Conservation (phyloP, 805 yeast genomes). For the Hanseniaspora guilliermondii region DNA sequence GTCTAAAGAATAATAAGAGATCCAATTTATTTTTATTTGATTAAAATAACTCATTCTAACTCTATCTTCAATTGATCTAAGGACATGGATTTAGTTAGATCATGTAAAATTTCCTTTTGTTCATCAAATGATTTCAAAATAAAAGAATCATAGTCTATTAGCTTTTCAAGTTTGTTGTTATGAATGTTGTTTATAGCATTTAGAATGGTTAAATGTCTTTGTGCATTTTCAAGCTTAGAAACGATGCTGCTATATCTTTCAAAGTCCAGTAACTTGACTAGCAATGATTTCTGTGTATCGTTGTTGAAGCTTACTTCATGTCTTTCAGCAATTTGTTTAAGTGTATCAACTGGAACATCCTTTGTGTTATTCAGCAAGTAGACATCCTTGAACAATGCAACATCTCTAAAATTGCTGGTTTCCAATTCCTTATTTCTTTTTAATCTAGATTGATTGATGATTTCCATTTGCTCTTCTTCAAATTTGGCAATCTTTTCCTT, state of each 20-base stretch:
- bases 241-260: background rate
- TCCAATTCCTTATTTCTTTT: conserved; percentile 43
- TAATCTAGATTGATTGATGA: conserved; percentile 39
- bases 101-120: background rate
- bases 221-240: background rate
- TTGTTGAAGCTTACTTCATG: conserved; percentile 1
- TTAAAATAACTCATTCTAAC: background rate
- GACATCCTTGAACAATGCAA: background rate
- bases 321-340: conserved; percentile 38
- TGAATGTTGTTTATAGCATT: conserved; percentile 2
- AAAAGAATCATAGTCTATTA: background rate
- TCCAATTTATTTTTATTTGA: too few relatives aligned
- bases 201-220: background rate
- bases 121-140: background rate
- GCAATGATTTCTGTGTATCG: conserved; percentile 7
- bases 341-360: conserved; percentile 37
- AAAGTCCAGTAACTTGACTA: background rate
- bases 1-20: background rate
- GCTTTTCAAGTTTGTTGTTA: background rate
- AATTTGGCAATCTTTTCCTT: conserved; percentile 53
- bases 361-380: conserved; percentile 26
- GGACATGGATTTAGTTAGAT: conserved; percentile 1
- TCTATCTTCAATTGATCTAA: conserved; percentile 1
- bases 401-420: conserved; percentile 33
- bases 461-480: conserved; percentile 44